A percentile compares a stretch with the other conserved stretches of the same genome.
These are phyloP conservation scores for Diaporthe vaccinii DNA, from an alignment of 2,329 filamentous ascomycete genomes.

Conservation along the genomic window DNA sequence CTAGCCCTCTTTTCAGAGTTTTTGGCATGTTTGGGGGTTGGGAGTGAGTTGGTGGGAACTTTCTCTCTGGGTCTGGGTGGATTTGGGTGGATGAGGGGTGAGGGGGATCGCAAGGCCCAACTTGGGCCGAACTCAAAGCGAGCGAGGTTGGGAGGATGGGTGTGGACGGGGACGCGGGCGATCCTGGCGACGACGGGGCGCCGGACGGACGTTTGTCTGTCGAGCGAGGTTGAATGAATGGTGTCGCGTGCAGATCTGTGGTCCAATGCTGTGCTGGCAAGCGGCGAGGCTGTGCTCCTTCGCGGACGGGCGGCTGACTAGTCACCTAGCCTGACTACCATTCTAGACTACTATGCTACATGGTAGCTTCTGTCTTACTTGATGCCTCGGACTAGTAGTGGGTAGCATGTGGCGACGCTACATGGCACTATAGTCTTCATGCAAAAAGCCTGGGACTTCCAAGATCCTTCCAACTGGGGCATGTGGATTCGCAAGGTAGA, in stretches of 20 bases:
- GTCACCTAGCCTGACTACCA: neutral
- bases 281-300: slow-evolving; percentile 27
- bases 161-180: neutral
- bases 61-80: slow-evolving; percentile 13
- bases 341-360: neutral
- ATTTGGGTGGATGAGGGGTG: slow-evolving; percentile 1
- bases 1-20: slow-evolving; percentile 16
- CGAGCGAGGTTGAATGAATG: slow-evolving; percentile 1
- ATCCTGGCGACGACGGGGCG: neutral
- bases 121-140: slow-evolving; percentile 22
- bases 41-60: neutral
- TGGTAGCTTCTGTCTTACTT: neutral
- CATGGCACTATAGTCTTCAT: slow-evolving; percentile 13
- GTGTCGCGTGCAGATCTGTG: slow-evolving; percentile 24
- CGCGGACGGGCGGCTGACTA: neutral
- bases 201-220: neutral
- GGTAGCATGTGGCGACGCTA: slow-evolving; percentile 30
- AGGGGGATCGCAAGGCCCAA: neutral
- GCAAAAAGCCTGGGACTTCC: slow-evolving; percentile 15
- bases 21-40: neutral
- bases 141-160: slow-evolving; percentile 6
- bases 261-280: slow-evolving; percentile 21
- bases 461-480: slow-evolving; percentile 1
- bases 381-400: neutral
- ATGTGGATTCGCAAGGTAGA: neutral